These are phyloP conservation scores for Candida ovalis DNA, from an alignment of 805 yeast genomes.

Conservation along the genomic window DNA sequence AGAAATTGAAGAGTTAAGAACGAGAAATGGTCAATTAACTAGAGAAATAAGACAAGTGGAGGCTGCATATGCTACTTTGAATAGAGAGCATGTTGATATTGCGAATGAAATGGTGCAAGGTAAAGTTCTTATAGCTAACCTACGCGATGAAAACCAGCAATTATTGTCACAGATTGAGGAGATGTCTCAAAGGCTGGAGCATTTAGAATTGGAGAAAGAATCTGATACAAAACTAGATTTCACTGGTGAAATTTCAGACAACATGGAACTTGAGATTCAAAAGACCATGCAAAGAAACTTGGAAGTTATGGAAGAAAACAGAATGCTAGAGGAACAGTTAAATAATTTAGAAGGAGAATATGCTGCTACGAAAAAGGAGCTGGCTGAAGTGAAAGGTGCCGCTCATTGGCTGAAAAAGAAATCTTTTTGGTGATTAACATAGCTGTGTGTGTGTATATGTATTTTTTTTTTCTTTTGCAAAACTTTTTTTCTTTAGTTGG, in stretches of 20 bases:
- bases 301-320: slow-evolving; percentile 64
- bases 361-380: slow-evolving; percentile 25
- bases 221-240: slow-evolving; percentile 23
- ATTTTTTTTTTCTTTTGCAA: neutral
- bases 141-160: slow-evolving; percentile 70
- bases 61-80: slow-evolving; percentile 61
- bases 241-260: slow-evolving; percentile 28
- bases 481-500: neutral
- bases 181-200: slow-evolving; percentile 38
- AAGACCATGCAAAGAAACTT: slow-evolving; percentile 57
- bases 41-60: slow-evolving; percentile 73
- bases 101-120: slow-evolving; percentile 86
- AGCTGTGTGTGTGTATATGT: neutral
- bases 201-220: slow-evolving; percentile 33
- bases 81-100: slow-evolving; percentile 78
- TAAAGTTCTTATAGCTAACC: slow-evolving; percentile 68
- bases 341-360: slow-evolving; percentile 36
- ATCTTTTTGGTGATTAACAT: slow-evolving; percentile 20
- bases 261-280: slow-evolving; percentile 48
- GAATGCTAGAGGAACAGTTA: slow-evolving; percentile 51
- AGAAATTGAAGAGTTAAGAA: slow-evolving; percentile 55
- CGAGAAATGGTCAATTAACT: slow-evolving; percentile 67
- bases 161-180: slow-evolving; percentile 46
- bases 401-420: slow-evolving; percentile 34
- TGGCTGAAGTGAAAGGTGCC: slow-evolving; percentile 33